These are phyloP conservation scores for Tolypocladium amazonense DNA, from an alignment of 2,329 filamentous ascomycete genomes.

Conservation along the genomic window DNA sequence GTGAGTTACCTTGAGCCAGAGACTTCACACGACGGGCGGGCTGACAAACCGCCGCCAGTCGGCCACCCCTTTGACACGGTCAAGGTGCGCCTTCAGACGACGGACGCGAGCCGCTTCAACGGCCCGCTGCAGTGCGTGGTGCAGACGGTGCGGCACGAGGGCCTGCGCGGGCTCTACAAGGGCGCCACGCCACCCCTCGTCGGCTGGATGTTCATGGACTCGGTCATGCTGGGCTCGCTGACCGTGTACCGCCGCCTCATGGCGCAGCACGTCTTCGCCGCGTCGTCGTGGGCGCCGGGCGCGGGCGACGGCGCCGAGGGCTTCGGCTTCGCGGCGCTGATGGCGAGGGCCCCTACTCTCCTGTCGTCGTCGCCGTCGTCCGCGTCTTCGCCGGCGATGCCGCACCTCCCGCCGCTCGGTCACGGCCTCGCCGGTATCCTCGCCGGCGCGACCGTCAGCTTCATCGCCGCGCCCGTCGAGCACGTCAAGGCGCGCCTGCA, in stretches of 20 bases:
- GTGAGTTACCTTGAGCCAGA: slow-evolving; percentile 37
- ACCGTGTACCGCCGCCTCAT: slow-evolving; percentile 81
- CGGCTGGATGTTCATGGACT: slow-evolving; percentile 99
- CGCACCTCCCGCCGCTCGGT: slow-evolving; percentile 57
- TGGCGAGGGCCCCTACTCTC: not conserved
- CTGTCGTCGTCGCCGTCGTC: not conserved
- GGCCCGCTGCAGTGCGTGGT: slow-evolving; percentile 79
- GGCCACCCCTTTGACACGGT: slow-evolving; percentile 85
- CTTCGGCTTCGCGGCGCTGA: slow-evolving; percentile 6
- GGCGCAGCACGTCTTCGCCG: slow-evolving; percentile 68
- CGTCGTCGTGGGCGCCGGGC: slow-evolving; percentile 16
- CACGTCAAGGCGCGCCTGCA: slow-evolving; percentile 92
- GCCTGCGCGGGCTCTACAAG: slow-evolving; percentile 81
- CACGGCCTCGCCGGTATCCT: slow-evolving; percentile 82
- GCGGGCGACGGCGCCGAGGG: slow-evolving; percentile 8
- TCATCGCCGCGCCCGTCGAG: slow-evolving; percentile 88
- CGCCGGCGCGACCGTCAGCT: slow-evolving; percentile 81
- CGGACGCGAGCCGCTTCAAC: slow-evolving; percentile 62
- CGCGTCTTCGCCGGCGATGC: slow-evolving; percentile 2
- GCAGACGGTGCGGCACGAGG: slow-evolving; percentile 79
- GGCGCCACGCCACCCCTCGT: slow-evolving; percentile 84
- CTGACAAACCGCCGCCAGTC: slow-evolving; percentile 24
- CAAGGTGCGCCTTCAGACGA: slow-evolving; percentile 92
- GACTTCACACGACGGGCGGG: not conserved
- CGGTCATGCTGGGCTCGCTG: slow-evolving; percentile 78